Conservation (phyloP, 2,329 filamentous ascomycete species). For the Beauveria scarabaeidicola region DNA sequence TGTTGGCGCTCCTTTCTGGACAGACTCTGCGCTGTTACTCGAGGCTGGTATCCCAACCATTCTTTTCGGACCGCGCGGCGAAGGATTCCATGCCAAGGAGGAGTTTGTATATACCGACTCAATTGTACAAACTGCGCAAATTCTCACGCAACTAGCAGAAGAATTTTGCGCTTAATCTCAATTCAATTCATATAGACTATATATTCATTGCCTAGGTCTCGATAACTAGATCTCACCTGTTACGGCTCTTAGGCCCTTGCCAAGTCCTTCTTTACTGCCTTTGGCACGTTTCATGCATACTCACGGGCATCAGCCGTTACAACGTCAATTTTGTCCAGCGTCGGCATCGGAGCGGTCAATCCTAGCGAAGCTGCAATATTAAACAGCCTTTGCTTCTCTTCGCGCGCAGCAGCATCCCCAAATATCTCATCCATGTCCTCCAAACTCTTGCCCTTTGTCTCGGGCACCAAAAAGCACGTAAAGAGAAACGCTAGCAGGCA, state of each 20-base stretch:
- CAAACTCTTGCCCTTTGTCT: constrained; percentile 46
- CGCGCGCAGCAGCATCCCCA: constrained; percentile 28
- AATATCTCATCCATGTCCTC: constrained; percentile 48
- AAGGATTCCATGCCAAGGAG: constrained; percentile 41
- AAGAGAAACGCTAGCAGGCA: constrained; percentile 41
- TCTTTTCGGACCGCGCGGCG: constrained; percentile 38
- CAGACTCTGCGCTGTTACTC: constrained; percentile 39
- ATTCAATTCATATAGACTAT: neutral
- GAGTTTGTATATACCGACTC: constrained; percentile 41
- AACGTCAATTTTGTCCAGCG: constrained; percentile 14
- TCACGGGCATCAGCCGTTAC: neutral
- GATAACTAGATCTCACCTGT: neutral
- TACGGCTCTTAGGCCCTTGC: too few relatives aligned
- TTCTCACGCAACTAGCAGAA: constrained; percentile 19
- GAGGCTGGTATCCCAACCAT: constrained; percentile 36
- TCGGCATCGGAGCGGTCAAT: constrained; percentile 17
- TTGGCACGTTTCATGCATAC: neutral
- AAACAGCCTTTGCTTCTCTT: constrained; percentile 24
- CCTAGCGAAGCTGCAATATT: constrained; percentile 20
- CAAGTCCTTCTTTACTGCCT: neutral
- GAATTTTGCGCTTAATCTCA: constrained; percentile 20
- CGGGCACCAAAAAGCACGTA: constrained; percentile 47
- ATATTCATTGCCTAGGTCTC: too few relatives aligned
- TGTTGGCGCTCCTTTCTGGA: constrained; percentile 34
- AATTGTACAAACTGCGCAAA: constrained; percentile 25